Conservation (phyloP, 257 asterid genomes). For the Petunia axillaris region DNA sequence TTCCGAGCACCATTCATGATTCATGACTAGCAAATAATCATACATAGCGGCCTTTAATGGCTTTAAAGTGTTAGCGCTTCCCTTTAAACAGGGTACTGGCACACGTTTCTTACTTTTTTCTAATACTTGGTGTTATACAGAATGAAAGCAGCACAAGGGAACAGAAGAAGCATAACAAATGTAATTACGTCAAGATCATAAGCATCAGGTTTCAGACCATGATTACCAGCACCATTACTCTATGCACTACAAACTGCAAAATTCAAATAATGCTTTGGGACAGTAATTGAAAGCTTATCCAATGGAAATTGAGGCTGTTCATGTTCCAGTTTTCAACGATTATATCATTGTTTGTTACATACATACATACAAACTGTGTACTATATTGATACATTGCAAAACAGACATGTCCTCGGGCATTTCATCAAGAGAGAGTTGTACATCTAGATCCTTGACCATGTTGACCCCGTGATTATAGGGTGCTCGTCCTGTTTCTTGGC, state of each 20-base stretch:
- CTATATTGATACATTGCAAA: constrained; percentile 6
- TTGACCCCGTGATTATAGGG: constrained; percentile 22
- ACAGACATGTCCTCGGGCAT: constrained; percentile 7
- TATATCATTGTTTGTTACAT: constrained; percentile 29
- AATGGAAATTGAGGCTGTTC: neutral
- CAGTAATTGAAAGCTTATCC: constrained; percentile 4
- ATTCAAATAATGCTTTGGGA: neutral
- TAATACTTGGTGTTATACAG: neutral
- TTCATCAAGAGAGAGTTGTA: neutral
- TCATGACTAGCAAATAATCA: no score
- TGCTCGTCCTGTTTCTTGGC: constrained; percentile 20
- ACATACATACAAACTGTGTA: constrained; percentile 33
- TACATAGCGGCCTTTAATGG: no score
- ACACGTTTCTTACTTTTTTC: no score
- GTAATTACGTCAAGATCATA: neutral
- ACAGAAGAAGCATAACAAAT: neutral
- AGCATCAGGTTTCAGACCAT: no score
- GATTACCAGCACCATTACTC: neutral
- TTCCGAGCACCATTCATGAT: no score
- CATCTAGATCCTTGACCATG: constrained; percentile 5
- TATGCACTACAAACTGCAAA: neutral
- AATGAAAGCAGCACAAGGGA: neutral
- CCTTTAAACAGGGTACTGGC: no score
- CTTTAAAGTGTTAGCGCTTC: no score
- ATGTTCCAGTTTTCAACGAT: constrained; percentile 34